Conservation (phyloP, 2,329 filamentous ascomycete species). For the Balansia obtecta region DNA sequence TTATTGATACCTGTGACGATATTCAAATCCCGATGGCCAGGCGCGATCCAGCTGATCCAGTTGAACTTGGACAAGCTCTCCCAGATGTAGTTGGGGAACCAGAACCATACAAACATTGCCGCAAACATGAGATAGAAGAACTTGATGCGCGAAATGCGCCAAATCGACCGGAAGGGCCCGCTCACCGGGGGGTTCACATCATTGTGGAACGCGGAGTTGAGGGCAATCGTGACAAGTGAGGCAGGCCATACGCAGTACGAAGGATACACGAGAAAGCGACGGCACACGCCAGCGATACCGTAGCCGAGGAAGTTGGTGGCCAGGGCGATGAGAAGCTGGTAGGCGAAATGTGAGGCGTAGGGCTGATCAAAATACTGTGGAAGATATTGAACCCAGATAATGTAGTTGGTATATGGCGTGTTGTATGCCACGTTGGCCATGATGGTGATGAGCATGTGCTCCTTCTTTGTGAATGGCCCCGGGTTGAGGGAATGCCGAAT, state of each 20-base stretch:
- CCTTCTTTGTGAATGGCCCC: conserved; percentile 45
- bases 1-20: conserved; percentile 31
- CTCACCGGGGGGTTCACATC: conserved; percentile 26
- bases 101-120: conserved; percentile 45
- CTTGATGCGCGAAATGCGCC: conserved; percentile 35
- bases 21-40: conserved; percentile 29
- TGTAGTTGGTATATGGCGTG: conserved; percentile 41
- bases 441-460: conserved; percentile 49
- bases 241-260: conserved; percentile 46
- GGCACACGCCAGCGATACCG: conserved; percentile 41
- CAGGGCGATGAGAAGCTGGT: conserved; percentile 42
- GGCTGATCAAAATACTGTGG: conserved; percentile 41
- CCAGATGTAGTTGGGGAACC: conserved; percentile 45
- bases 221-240: conserved; percentile 40
- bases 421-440: conserved; percentile 48
- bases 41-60: conserved; percentile 45
- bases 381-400: conserved; percentile 41
- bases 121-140: conserved; percentile 39
- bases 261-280: conserved; percentile 43
- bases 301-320: conserved; percentile 48
- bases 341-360: conserved; percentile 38
- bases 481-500: conserved; percentile 39
- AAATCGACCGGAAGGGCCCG: conserved; percentile 30
- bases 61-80: conserved; percentile 38
- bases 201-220: conserved; percentile 41